phyloP scores from a whole-genome alignment of 768 basidiomycete species.

The Botryobasidium botryosum region DNA sequence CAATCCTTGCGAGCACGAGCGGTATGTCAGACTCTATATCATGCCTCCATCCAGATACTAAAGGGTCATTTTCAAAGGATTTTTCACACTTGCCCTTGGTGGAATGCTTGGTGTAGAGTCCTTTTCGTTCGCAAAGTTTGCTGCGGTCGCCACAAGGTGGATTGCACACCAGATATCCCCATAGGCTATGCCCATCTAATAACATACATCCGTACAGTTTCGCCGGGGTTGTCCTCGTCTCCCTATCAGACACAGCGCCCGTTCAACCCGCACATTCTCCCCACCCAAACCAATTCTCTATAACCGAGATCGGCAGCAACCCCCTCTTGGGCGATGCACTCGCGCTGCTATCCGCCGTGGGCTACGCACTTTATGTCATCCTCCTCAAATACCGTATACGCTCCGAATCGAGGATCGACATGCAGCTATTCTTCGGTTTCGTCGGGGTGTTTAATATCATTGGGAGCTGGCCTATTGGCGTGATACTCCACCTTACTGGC shows the following conservation, averaged over 20 bases:
- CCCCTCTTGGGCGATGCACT: conserved; percentile 63
- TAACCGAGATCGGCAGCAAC: conserved; percentile 5
- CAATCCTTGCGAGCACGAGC: conserved; percentile 76
- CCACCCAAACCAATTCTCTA: conserved; percentile 1
- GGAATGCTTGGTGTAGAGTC: conserved; percentile 66
- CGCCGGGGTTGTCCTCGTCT: conserved; percentile 11
- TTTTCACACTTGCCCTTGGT: conserved; percentile 83
- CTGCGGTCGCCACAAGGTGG: conserved; percentile 67
- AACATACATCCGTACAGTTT: conserved; percentile 2
- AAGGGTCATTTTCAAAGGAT: too few species aligned
- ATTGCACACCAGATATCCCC: conserved; percentile 9
- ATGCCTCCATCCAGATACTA: not conserved
- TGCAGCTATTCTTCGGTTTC: conserved; percentile 92
- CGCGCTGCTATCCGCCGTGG: conserved; percentile 71
- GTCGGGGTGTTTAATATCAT: conserved; percentile 78
- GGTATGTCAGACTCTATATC: conserved; percentile 31
- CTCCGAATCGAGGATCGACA: conserved; percentile 68
- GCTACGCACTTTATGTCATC: conserved; percentile 79
- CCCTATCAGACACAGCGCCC: conserved; percentile 4
- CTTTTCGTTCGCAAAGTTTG: conserved; percentile 51
- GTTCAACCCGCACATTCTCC: not conserved
- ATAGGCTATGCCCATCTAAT: not conserved
- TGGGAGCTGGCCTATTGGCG: conserved; percentile 55
- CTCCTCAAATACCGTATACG: conserved; percentile 77
- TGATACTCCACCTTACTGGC: conserved; percentile 57